Evolutionary conservation across 2,329 filamentous ascomycete genomes (phyloP).

Genomic region (Apiospora rasikravindrae): DNA sequence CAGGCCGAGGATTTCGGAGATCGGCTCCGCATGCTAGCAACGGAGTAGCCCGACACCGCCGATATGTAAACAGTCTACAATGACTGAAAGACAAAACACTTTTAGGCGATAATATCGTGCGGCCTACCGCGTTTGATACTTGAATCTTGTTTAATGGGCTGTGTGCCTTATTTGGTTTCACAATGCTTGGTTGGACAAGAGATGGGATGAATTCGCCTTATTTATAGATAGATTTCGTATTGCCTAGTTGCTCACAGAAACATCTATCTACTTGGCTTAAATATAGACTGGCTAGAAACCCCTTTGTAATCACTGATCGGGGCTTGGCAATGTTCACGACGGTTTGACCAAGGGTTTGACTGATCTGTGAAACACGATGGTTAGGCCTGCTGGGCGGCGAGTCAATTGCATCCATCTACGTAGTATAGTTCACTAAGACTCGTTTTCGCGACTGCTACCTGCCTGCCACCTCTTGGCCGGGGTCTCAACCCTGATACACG

Average conservation of each 20-base stretch:
- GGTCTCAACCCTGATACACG: background rate
- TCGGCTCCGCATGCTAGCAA: background rate
- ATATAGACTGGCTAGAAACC: background rate
- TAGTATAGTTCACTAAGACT: background rate
- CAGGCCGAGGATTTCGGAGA: background rate
- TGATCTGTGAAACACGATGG: background rate
- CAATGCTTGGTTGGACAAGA: background rate
- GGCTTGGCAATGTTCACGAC: background rate
- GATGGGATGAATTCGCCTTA: background rate
- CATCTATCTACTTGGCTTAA: background rate
- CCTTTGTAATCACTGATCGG: background rate
- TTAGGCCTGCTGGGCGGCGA: background rate
- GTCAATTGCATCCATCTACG: background rate
- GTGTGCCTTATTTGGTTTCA: background rate
- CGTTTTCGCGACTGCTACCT: background rate
- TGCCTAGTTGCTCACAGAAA: background rate
- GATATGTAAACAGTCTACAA: background rate
- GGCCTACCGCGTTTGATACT: background rate
- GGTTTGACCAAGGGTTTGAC: slow-evolving; percentile 12
- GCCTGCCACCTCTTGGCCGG: background rate
- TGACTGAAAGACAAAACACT: background rate
- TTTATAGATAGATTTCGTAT: background rate
- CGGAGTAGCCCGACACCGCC: background rate
- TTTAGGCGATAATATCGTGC: background rate
- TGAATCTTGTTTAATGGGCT: background rate